Conservation (phyloP, 2,329 filamentous ascomycete species). For the Chaetomium olivaceum region DNA sequence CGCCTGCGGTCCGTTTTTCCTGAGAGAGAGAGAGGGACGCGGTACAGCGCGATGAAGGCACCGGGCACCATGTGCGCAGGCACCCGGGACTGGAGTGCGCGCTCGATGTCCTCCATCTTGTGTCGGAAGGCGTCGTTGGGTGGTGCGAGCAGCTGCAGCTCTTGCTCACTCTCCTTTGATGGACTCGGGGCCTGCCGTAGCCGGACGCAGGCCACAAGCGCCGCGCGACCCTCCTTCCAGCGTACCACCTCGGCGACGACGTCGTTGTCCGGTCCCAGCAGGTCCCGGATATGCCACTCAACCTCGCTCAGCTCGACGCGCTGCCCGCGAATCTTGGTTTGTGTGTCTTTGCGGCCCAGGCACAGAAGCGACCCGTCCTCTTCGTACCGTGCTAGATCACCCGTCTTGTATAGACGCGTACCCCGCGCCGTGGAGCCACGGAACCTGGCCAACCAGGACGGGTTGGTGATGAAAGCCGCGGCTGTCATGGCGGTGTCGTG, state of each 20-base stretch:
- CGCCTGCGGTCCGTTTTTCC: slow-evolving; percentile 1
- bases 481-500: slow-evolving; percentile 1
- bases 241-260: slow-evolving; percentile 1
- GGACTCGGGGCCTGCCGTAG: background rate
- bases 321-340: slow-evolving; percentile 3
- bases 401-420: background rate
- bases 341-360: background rate
- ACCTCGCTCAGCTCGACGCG: slow-evolving; percentile 4
- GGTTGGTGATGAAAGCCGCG: slow-evolving; percentile 2
- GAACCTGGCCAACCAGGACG: background rate
- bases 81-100: slow-evolving; percentile 1
- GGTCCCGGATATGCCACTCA: slow-evolving; percentile 2
- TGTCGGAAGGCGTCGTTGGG: background rate
- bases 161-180: background rate
- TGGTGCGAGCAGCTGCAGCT: slow-evolving; percentile 2
- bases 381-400: slow-evolving; percentile 1
- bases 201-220: background rate
- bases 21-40: slow-evolving; percentile 1
- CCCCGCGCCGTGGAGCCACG: background rate
- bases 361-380: background rate
- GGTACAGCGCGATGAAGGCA: background rate
- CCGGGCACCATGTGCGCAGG: slow-evolving; percentile 1
- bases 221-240: slow-evolving; percentile 1
- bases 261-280: slow-evolving; percentile 1
- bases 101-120: slow-evolving; percentile 1